phyloP scores from a whole-genome alignment of 2,329 filamentous ascomycete genomes.

The Trichoderma sp. region DNA sequence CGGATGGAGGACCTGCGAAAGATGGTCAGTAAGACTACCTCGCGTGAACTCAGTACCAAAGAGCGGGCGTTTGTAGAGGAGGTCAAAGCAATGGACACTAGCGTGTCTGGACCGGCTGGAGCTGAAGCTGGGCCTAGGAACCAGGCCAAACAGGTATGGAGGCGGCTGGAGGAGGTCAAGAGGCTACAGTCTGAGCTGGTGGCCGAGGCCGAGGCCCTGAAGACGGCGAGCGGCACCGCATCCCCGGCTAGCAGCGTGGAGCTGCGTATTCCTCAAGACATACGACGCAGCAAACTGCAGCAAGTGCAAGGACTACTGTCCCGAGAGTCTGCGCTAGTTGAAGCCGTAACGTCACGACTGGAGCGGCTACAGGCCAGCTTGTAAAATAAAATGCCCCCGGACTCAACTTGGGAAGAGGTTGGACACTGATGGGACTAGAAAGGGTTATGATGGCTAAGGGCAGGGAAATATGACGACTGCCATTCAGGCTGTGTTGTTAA shows the following conservation, averaged over 20 bases:
- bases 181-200: slow-evolving; percentile 51
- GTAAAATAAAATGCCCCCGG: slow-evolving; percentile 20
- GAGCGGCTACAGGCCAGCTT: slow-evolving; percentile 50
- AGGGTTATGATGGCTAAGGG: neutral
- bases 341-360: slow-evolving; percentile 61
- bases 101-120: slow-evolving; percentile 39
- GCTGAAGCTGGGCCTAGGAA: slow-evolving; percentile 34
- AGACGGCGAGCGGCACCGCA: slow-evolving; percentile 28
- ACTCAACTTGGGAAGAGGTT: neutral
- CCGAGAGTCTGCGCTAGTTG: slow-evolving; percentile 64
- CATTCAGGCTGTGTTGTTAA: neutral
- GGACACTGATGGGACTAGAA: neutral
- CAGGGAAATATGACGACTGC: neutral
- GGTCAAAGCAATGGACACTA: slow-evolving; percentile 53
- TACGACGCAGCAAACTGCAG: slow-evolving; percentile 60
- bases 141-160: slow-evolving; percentile 49
- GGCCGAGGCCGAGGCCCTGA: slow-evolving; percentile 48
- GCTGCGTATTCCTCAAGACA: slow-evolving; percentile 55
- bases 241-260: slow-evolving; percentile 35
- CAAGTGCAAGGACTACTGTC: slow-evolving; percentile 63
- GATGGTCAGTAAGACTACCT: slow-evolving; percentile 41
- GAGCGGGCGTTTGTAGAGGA: slow-evolving; percentile 47
- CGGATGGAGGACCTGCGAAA: slow-evolving; percentile 58
- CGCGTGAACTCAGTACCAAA: slow-evolving; percentile 44
- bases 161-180: slow-evolving; percentile 57